Evolutionary conservation across 208 protist genomes (phyloP), one percentile per base, ranked within the genome.

Genomic region (Acanthamoeba triangularis): DNA sequence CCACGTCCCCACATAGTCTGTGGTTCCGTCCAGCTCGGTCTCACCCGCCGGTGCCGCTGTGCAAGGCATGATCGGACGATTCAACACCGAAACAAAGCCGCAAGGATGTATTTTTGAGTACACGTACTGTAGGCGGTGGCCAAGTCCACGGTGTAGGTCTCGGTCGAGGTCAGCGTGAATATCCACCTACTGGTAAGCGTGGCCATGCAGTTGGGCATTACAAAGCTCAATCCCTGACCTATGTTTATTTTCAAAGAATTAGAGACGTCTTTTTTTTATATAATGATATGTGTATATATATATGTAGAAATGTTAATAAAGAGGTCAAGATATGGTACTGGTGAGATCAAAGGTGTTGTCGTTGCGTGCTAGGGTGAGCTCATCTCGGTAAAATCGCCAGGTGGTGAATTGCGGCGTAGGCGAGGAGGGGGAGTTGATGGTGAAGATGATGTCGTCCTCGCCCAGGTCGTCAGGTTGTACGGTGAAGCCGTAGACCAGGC

Each of bases 161-260:
- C 25, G 28, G 72, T 28, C 16, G 72, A 80, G 72, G 72, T 80
- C 0, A 80, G 8, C 18, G 72, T 80, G 33, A 80, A 23, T 1
- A 44, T 47, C 72, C 72, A 80, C 72, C 37, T 3, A 0, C n/a
- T 37, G 72, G 72, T 47, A 10, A 80, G 33, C 72, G 5, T 80
- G 25, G 72, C 72, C 72, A 80, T 80, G 37, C 72, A 80, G n/a
- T 80, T 80, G 72, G 72, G 72, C 72, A 80, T 49, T 11, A 80
- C 0, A 37, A 80, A 80, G 25, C 30, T 44, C 18, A 67, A 33
- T 13, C 61, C 61, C 61, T 25, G 1, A 80, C 72, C 72, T 49
- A n/a, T n/a, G n/a, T n/a, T n/a, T n/a, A n/a, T n/a, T n/a, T n/a
- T n/a, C n/a, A n/a, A n/a, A n/a, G n/a, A n/a, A n/a, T n/a, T n/a